Conservation (phyloP, 768 basidiomycete genomes). For the Favolaschia claudopus region DNA sequence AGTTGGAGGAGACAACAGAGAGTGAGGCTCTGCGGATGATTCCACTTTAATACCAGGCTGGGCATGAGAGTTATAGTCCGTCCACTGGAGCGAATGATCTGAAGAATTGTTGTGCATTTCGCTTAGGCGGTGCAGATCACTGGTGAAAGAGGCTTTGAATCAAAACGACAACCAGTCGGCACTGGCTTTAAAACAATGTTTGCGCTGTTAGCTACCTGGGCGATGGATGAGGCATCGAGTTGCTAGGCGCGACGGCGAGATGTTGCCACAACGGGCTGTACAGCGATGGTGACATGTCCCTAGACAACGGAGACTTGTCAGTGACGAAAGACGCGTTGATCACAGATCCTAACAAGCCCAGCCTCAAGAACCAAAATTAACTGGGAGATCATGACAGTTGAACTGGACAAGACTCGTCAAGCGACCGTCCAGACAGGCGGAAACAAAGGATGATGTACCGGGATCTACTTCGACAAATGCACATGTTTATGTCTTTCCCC, state of each 20-base stretch:
- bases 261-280: slow-evolving; percentile 45
- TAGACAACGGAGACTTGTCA: slow-evolving; percentile 7
- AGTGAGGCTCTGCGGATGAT: slow-evolving; percentile 40
- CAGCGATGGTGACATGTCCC: slow-evolving; percentile 32
- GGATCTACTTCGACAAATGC: background rate
- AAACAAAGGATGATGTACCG: background rate
- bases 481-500: background rate
- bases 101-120: slow-evolving; percentile 42
- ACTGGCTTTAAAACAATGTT: slow-evolving; percentile 33
- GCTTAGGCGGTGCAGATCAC: slow-evolving; percentile 55
- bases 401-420: too few relatives aligned
- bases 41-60: slow-evolving; percentile 56
- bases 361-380: slow-evolving; percentile 13
- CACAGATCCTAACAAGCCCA: slow-evolving; percentile 19
- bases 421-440: background rate
- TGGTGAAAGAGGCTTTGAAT: slow-evolving; percentile 26
- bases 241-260: slow-evolving; percentile 7
- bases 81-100: slow-evolving; percentile 40
- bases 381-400: slow-evolving; percentile 6
- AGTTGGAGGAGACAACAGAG: slow-evolving; percentile 46
- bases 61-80: slow-evolving; percentile 23
- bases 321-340: slow-evolving; percentile 17
- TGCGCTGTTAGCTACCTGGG: slow-evolving; percentile 36
- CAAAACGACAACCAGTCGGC: slow-evolving; percentile 30
- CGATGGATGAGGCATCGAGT: slow-evolving; percentile 34